These are phyloP conservation scores for Hortaea werneckii DNA, from an alignment of 2,329 filamentous ascomycete species.

Conservation along the genomic window DNA sequence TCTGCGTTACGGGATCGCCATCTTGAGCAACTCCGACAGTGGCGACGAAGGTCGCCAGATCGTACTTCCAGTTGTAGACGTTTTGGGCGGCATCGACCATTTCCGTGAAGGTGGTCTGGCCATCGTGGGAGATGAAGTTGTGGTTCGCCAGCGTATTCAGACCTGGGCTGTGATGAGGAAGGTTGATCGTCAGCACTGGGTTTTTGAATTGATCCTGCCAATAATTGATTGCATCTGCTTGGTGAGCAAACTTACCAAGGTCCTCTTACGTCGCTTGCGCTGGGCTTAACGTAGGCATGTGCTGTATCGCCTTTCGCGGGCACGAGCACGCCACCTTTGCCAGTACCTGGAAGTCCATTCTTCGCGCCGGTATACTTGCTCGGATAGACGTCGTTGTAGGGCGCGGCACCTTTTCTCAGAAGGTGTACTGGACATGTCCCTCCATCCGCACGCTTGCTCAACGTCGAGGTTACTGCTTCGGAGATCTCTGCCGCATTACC, in stretches of 20 bases:
- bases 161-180: slow-evolving; percentile 13
- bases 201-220: no score
- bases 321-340: slow-evolving; percentile 31
- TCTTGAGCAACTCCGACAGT: slow-evolving; percentile 26
- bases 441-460: neutral
- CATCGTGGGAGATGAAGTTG: slow-evolving; percentile 31
- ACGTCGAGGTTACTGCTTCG: no score
- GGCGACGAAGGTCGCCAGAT: slow-evolving; percentile 29
- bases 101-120: slow-evolving; percentile 30
- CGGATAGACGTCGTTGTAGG: slow-evolving; percentile 2
- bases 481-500: no score
- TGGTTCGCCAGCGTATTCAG: slow-evolving; percentile 32
- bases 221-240: no score
- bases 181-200: no score
- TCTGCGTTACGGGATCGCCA: slow-evolving; percentile 28
- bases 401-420: slow-evolving; percentile 2
- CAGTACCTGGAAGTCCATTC: slow-evolving; percentile 23
- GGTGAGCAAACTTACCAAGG: neutral
- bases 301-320: slow-evolving; percentile 30
- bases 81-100: slow-evolving; percentile 34
- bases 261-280: slow-evolving; percentile 19
- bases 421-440: neutral
- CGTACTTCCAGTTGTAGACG: slow-evolving; percentile 31
- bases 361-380: slow-evolving; percentile 4
- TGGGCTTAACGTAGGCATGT: slow-evolving; percentile 25